A percentile compares a stretch with the other conserved stretches of the same genome.
phyloP scores from a whole-genome alignment of 2,329 filamentous ascomycete genomes.

The Epichloe gansuensis region DNA sequence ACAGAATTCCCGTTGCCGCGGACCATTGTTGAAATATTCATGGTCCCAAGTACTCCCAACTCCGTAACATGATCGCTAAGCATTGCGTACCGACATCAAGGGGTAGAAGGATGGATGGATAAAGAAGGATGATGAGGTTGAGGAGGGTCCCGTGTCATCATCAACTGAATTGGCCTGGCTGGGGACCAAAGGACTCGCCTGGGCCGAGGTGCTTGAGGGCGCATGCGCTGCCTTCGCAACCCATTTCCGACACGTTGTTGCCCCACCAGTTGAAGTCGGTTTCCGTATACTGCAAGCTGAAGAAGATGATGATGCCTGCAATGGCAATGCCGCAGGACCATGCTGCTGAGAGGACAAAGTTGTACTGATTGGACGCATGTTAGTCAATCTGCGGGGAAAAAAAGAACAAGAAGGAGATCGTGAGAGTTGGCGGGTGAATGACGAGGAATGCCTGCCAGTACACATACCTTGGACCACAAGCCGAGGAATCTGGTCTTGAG shows the following conservation, averaged over 20 bases:
- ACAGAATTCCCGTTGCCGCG: not conserved
- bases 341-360: slow-evolving; percentile 40
- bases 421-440: not conserved
- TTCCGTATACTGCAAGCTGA: slow-evolving; percentile 34
- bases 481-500: slow-evolving; percentile 35
- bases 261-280: slow-evolving; percentile 37
- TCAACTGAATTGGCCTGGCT: slow-evolving; percentile 26
- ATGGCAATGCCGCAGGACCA: slow-evolving; percentile 39
- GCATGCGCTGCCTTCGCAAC: slow-evolving; percentile 31
- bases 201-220: slow-evolving; percentile 21
- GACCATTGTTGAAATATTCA: not conserved
- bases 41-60: not conserved
- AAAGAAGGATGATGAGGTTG: not conserved
- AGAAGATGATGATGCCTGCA: slow-evolving; percentile 41
- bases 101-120: not conserved
- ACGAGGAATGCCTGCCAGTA: too few relatives aligned
- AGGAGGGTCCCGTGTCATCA: not conserved
- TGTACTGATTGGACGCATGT: slow-evolving; percentile 25
- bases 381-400: not conserved
- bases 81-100: not conserved
- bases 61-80: not conserved
- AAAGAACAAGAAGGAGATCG: not conserved
- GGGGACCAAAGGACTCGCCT: slow-evolving; percentile 28
- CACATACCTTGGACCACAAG: slow-evolving; percentile 38
- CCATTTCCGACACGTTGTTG: slow-evolving; percentile 28